phyloP scores from a whole-genome alignment of 306 rosid species.

The Mimosa pudica region DNA sequence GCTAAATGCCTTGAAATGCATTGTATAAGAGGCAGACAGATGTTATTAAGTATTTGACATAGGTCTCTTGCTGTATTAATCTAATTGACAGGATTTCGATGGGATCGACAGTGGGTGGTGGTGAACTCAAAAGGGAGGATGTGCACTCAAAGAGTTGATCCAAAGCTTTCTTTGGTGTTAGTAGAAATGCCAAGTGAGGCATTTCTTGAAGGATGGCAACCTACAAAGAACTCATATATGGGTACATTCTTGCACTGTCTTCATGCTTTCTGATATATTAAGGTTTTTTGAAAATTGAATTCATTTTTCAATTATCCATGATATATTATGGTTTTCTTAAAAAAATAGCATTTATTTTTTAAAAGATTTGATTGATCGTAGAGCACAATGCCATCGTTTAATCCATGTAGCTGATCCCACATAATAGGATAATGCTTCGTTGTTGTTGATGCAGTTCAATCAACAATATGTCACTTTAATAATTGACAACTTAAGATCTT shows the following conservation, averaged over 20 bases:
- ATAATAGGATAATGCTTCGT: no score
- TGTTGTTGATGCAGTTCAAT: not conserved
- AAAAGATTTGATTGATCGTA: no score
- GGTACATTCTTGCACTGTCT: conserved; percentile 42
- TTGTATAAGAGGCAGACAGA: not conserved
- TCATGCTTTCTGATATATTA: not conserved
- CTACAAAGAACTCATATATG: conserved; percentile 55
- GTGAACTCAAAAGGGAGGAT: conserved; percentile 78
- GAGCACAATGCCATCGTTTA: no score
- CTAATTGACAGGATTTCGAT: conserved; percentile 60
- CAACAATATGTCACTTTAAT: not conserved
- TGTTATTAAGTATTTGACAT: not conserved
- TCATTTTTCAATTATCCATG: not conserved
- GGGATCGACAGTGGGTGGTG: conserved; percentile 91
- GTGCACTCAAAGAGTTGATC: conserved; percentile 82
- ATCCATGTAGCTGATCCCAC: no score
- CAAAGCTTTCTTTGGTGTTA: conserved; percentile 76
- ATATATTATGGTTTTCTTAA: no score
- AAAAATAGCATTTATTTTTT: no score
- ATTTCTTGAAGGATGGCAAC: conserved; percentile 58
- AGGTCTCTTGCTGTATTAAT: not conserved
- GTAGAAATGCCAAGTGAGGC: conserved; percentile 66
- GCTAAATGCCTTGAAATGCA: not conserved
- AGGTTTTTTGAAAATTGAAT: not conserved
- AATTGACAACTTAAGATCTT: not conserved